A percentile compares a stretch with the other conserved stretches of the same genome.
These are phyloP conservation scores for Vitis hybrid DNA, from an alignment of 177 flowering plant genomes.

Conservation along the genomic window DNA sequence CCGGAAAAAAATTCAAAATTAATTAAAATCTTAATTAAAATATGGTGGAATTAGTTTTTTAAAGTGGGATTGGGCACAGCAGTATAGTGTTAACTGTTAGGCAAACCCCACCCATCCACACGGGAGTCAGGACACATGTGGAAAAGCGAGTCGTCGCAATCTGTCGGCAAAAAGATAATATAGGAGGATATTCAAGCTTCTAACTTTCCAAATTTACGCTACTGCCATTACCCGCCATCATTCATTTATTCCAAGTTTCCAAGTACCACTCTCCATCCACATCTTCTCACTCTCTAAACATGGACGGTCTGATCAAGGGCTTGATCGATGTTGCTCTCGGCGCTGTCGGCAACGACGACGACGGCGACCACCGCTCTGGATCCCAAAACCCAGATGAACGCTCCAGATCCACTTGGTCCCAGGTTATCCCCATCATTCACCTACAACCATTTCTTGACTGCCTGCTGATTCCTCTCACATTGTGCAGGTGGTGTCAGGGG, in stretches of 20 bases:
- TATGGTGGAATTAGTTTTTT: no score
- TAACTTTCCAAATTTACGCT: neutral
- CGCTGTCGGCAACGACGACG: constrained; percentile 18
- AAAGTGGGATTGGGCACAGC: no score
- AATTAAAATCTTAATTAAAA: no score
- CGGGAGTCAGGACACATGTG: no score
- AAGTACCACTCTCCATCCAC: constrained; percentile 2
- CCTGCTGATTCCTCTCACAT: neutral
- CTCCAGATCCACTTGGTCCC: constrained; percentile 83
- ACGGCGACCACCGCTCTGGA: constrained; percentile 10
- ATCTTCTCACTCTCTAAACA: constrained; percentile 9
- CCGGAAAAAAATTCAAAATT: no score
- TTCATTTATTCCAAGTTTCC: constrained; percentile 12
- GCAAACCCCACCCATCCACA: no score
- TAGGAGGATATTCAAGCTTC: no score
- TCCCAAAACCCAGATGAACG: constrained; percentile 43
- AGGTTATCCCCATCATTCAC: constrained; percentile 31
- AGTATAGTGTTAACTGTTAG: no score
- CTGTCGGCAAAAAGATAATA: constrained; percentile 10
- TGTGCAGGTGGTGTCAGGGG: constrained; percentile 68
- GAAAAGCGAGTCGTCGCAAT: neutral
- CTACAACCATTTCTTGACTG: neutral
- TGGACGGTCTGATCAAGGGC: constrained; percentile 86
- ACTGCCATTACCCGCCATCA: constrained; percentile 30
- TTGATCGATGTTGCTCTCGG: constrained; percentile 62